Evolutionary conservation across 2,329 filamentous ascomycete genomes (phyloP).

Genomic region (Verticillium alfalfae): DNA sequence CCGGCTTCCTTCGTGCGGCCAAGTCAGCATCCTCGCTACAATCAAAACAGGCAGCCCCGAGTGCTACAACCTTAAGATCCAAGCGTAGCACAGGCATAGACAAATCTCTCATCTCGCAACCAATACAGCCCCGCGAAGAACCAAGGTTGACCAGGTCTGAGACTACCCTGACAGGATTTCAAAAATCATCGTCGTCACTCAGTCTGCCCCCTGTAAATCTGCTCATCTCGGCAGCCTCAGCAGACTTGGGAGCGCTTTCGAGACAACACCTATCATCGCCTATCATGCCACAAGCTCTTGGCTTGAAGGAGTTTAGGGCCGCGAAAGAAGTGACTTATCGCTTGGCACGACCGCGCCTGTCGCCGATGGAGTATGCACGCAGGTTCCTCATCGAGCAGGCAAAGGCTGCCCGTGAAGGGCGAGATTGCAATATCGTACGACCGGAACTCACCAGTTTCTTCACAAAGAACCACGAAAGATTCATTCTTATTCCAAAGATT

Average conservation of each 20-base stretch:
- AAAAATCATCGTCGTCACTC: neutral
- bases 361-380: conserved; percentile 33
- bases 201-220: neutral
- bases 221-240: neutral
- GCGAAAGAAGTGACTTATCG: neutral
- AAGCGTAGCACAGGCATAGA: conserved; percentile 7
- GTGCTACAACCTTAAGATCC: conserved; percentile 6
- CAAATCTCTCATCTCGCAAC: conserved; percentile 9
- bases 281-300: neutral
- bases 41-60: neutral
- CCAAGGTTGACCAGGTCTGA: neutral
- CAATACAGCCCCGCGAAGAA: neutral
- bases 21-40: conserved; percentile 4
- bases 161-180: neutral
- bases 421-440: conserved; percentile 20
- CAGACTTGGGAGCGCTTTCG: too few relatives aligned
- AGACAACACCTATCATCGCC: neutral
- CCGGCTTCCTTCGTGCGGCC: neutral
- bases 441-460: conserved; percentile 25
- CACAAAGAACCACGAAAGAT: conserved; percentile 24
- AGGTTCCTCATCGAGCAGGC: conserved; percentile 27
- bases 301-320: neutral
- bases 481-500: conserved; percentile 27
- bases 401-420: conserved; percentile 16
- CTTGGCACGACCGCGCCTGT: conserved; percentile 23